Percentiles rank a stretch among this genome's conserved stretches.
Conservation (phyloP, 2,329 filamentous ascomycete species). For the Ophiostoma sp. region DNA sequence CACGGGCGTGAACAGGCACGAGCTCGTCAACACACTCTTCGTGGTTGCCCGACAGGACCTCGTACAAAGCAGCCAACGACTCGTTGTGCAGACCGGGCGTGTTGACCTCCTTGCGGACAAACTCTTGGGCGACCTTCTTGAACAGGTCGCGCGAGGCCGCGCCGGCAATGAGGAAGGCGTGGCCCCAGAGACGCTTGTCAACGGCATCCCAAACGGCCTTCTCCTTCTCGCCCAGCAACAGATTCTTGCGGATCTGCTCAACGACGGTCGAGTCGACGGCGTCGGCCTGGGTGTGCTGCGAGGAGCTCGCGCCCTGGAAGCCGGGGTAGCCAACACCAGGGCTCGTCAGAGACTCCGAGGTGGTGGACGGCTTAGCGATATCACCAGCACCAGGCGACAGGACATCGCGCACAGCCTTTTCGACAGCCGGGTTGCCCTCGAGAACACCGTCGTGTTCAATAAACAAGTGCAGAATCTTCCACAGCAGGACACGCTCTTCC, state of each 20-base stretch:
- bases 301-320: constrained; percentile 4
- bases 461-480: constrained; percentile 80
- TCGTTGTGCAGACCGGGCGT: constrained; percentile 76
- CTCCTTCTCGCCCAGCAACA: constrained; percentile 81
- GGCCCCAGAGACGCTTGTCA: constrained; percentile 92
- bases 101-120: constrained; percentile 92
- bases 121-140: constrained; percentile 92
- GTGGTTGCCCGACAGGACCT: constrained; percentile 88
- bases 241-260: constrained; percentile 68
- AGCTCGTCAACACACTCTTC: constrained; percentile 96
- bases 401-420: constrained; percentile 72
- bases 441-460: constrained; percentile 83
- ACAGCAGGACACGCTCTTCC: constrained; percentile 79
- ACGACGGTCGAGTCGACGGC: constrained; percentile 68
- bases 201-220: constrained; percentile 92
- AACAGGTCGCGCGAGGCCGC: constrained; percentile 79
- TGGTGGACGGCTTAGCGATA: not conserved
- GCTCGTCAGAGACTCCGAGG: constrained; percentile 25
- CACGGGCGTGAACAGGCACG: constrained; percentile 86
- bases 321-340: constrained; percentile 26
- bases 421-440: constrained; percentile 69
- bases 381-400: constrained; percentile 45
- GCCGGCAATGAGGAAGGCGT: constrained; percentile 85
- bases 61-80: constrained; percentile 86
- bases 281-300: constrained; percentile 47